phyloP scores from a whole-genome alignment of 192 early-diverging fungal species.

The Podila epigama region DNA sequence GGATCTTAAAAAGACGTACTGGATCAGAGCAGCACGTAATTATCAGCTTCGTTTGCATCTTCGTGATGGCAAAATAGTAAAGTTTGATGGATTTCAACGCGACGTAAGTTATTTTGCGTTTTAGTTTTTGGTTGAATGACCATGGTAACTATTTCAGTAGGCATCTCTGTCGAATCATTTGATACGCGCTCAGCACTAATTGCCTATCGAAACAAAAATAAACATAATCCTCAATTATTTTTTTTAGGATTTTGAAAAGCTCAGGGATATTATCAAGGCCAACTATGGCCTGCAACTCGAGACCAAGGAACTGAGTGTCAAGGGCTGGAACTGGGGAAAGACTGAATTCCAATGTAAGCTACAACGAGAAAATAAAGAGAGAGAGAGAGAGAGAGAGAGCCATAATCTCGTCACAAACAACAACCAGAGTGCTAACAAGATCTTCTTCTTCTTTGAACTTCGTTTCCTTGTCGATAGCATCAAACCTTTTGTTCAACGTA shows the following conservation, averaged over 20 bases:
- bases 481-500: slow-evolving; percentile 82
- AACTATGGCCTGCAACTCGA: slow-evolving; percentile 83
- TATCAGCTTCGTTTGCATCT: slow-evolving; percentile 81
- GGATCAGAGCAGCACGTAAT: slow-evolving; percentile 86
- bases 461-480: slow-evolving; percentile 25
- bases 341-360: slow-evolving; percentile 77
- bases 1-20: slow-evolving; percentile 78
- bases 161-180: too few species aligned
- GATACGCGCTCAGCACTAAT: neutral
- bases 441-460: neutral
- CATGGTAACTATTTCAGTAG: neutral
- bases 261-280: slow-evolving; percentile 72
- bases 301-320: slow-evolving; percentile 82
- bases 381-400: neutral
- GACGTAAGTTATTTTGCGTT: slow-evolving; percentile 75
- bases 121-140: neutral
- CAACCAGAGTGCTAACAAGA: neutral
- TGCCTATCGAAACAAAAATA: too few species aligned
- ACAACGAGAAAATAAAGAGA: neutral
- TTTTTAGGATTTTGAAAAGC: slow-evolving; percentile 80
- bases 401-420: neutral
- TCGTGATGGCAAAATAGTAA: slow-evolving; percentile 76
- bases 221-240: slow-evolving; percentile 6
- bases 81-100: slow-evolving; percentile 89
- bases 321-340: slow-evolving; percentile 98